Evolutionary conservation across 768 basidiomycete genomes (phyloP), one percentile per base, ranked within the genome.

Genomic region (Lactarius deliciosus): DNA sequence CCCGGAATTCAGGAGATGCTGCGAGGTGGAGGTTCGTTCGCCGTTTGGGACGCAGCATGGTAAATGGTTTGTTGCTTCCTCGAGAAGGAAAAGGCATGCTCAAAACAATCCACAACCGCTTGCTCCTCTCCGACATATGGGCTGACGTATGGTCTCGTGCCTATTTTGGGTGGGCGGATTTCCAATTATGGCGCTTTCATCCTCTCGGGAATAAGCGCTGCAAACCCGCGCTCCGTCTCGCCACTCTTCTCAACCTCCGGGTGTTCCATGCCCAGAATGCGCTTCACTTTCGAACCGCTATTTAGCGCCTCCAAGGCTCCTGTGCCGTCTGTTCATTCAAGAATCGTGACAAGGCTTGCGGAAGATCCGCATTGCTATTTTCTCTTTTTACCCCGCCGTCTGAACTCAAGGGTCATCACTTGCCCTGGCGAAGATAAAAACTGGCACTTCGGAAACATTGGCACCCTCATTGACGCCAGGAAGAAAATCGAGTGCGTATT

Each of bases 51-150:
- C 32, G 32, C 8, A 34, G 41, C 11, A 41, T 25, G n/a, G 20
- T 32, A 9, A 47, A 38, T 30, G 9, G 34, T 1, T 40, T 63
- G 60, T 20, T n/a, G 72, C 67, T 55, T 72, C 69, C 16, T 75
- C 73, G 16, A 77, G 13, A 45, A 53, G 22, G 25, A 79, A 13
- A 79, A 73, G 62, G 77, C 75, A 20, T 77, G 81, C 16, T 80
- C 78, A 32, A 79, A 75, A 16, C 65, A 62, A 9, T 68, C 74
- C 55, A 77, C 75, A 18, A 60, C 62, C 64, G 61, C 50, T 25
- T 72, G 73, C 32, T 74, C 70, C 22, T 74, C 75, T 64, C 74
- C 75, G 34, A 60, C 65, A 38, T 41, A 57, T n/a, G n/a, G n/a
- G n/a, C n/a, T n/a, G n/a, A n/a, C n/a, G n/a, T n/a, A n/a, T n/a